Percentiles rank a stretch among this genome's conserved stretches.
Evolutionary conservation across 2,329 filamentous ascomycete genomes (phyloP).

Genomic region (Cladosporium sp.): DNA sequence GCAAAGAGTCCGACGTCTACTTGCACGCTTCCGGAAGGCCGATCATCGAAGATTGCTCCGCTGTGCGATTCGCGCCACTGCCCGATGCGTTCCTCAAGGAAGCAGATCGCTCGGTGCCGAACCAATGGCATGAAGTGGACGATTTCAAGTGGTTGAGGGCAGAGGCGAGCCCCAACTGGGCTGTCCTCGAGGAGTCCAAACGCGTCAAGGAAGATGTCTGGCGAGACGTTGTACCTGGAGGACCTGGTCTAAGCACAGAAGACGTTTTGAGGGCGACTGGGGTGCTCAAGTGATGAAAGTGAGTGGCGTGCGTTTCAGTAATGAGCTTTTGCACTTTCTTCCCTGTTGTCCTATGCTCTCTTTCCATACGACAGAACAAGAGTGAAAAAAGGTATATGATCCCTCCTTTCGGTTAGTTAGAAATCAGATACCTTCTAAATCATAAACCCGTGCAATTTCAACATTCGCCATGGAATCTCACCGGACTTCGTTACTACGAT

Average conservation of each 20-base stretch:
- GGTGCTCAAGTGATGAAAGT: conserved; percentile 1
- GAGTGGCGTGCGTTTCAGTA: background rate
- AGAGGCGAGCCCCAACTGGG: conserved; percentile 86
- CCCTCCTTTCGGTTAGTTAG: no score
- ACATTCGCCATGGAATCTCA: no score
- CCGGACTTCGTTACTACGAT: no score
- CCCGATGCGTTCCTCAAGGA: conserved; percentile 53
- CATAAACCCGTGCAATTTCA: no score
- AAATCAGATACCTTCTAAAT: no score
- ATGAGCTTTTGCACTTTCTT: no score
- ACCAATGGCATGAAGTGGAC: conserved; percentile 86
- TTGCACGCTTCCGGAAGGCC: conserved; percentile 76
- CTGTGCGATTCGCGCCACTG: conserved; percentile 73
- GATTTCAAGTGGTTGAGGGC: conserved; percentile 97
- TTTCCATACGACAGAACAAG: no score
- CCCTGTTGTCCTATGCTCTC: no score
- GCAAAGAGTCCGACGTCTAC: conserved; percentile 75
- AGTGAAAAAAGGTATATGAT: no score
- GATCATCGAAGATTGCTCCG: conserved; percentile 85
- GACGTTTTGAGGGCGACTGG: conserved; percentile 54
- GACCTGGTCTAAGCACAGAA: conserved; percentile 56
- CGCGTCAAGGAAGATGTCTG: conserved; percentile 61
- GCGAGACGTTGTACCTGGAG: conserved; percentile 62
- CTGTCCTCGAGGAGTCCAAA: conserved; percentile 49
- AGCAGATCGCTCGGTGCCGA: conserved; percentile 36